These are phyloP conservation scores for Asterochloris sp. DNA, from an alignment of 139 green algal genomes.

Conservation along the genomic window DNA sequence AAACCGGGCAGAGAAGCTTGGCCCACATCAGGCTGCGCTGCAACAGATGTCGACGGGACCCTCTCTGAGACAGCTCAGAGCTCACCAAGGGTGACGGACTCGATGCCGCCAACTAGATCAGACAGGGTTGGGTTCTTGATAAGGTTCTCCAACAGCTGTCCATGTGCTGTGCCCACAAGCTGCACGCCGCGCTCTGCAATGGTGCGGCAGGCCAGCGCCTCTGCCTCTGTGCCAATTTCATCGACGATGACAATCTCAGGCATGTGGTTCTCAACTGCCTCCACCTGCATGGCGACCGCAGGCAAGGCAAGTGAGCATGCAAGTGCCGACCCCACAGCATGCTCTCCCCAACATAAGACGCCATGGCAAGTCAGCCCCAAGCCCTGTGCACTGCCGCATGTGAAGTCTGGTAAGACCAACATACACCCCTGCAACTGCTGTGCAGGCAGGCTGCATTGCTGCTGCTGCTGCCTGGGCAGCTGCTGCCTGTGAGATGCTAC, in stretches of 20 bases:
- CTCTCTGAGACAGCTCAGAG: not conserved
- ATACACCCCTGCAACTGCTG: too few relatives aligned
- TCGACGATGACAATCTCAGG: slow-evolving; percentile 91
- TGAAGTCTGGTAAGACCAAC: not conserved
- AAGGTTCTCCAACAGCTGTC: slow-evolving; percentile 94
- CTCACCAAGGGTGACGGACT: slow-evolving; percentile 60
- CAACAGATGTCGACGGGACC: not conserved
- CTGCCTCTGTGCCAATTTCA: slow-evolving; percentile 95
- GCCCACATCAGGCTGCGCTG: not conserved
- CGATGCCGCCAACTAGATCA: slow-evolving; percentile 76
- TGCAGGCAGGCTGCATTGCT: too few relatives aligned
- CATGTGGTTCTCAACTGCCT: slow-evolving; percentile 98
- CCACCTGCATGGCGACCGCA: slow-evolving; percentile 63
- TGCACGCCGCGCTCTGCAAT: slow-evolving; percentile 95
- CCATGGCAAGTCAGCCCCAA: too few relatives aligned
- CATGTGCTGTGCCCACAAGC: slow-evolving; percentile 95
- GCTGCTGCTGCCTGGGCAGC: too few relatives aligned
- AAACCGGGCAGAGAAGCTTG: too few relatives aligned
- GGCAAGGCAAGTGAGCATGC: too few relatives aligned
- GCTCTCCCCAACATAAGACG: too few relatives aligned
- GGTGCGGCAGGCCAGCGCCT: slow-evolving; percentile 94
- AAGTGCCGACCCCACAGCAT: too few relatives aligned
- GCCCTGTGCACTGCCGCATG: too few relatives aligned
- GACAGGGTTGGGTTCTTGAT: slow-evolving; percentile 93
- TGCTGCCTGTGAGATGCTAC: too few relatives aligned